Percentiles rank a stretch among this genome's conserved stretches.
phyloP scores from a whole-genome alignment of 2,329 filamentous ascomycete species.

The Plenodomus lindquistii region DNA sequence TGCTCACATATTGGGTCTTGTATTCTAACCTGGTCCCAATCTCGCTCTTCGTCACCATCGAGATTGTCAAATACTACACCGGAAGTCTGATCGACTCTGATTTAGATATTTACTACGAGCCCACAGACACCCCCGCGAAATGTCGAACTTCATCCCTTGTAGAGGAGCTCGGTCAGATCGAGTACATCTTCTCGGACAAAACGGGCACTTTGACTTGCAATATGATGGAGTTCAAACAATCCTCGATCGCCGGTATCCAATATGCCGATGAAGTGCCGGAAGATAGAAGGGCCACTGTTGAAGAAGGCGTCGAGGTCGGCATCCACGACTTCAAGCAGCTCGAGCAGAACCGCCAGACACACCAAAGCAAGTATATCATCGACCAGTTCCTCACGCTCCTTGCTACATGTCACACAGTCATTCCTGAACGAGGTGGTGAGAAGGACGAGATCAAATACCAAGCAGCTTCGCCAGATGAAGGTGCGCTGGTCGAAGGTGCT shows the following conservation, averaged over 20 bases:
- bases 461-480: conserved; percentile 95
- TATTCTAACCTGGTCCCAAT: conserved; percentile 97
- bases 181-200: conserved; percentile 98
- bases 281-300: conserved; percentile 78
- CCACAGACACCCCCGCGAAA: conserved; percentile 91
- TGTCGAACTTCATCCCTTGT: conserved; percentile 96
- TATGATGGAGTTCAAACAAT: conserved; percentile 98
- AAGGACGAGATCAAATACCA: conserved; percentile 93
- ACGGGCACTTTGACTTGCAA: conserved; percentile 98
- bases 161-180: conserved; percentile 95
- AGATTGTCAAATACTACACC: conserved; percentile 97
- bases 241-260: conserved; percentile 88
- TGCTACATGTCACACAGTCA: conserved; percentile 93
- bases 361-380: conserved; percentile 63
- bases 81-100: conserved; percentile 98
- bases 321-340: conserved; percentile 84
- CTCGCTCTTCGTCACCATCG: conserved; percentile 95
- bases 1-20: conserved; percentile 97
- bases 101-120: conserved; percentile 96
- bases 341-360: conserved; percentile 67
- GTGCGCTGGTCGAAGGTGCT: conserved; percentile 92
- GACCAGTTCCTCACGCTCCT: conserved; percentile 87
- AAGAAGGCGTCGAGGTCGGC: conserved; percentile 76
- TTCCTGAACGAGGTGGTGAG: conserved; percentile 83
- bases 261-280: conserved; percentile 92